These are phyloP conservation scores for Beverwykella pulmonaria DNA, from an alignment of 495 filamentous ascomycete genomes.

Conservation along the genomic window DNA sequence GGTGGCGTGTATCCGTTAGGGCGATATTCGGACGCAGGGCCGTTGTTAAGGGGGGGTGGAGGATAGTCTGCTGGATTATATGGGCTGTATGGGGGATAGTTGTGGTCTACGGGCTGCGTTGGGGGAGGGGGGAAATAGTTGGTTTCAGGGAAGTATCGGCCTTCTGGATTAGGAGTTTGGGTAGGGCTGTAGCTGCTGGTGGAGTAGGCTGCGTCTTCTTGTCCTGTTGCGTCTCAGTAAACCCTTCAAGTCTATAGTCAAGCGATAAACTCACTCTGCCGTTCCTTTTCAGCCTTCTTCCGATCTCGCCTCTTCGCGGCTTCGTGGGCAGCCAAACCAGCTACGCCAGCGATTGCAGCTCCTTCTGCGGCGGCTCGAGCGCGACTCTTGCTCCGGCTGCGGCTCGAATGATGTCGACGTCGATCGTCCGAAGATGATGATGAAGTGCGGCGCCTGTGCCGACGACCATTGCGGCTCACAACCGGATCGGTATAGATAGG, in stretches of 20 bases:
- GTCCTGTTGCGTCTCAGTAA: constrained; percentile 12
- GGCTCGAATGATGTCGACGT: constrained; percentile 57
- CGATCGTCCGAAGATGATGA: constrained; percentile 49
- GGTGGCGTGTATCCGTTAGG: constrained; percentile 26
- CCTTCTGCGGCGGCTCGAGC: constrained; percentile 64
- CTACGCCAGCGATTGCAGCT: constrained; percentile 69
- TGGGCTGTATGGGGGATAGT: constrained; percentile 33
- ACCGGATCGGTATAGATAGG: constrained; percentile 44
- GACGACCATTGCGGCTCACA: constrained; percentile 21
- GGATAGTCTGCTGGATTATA: constrained; percentile 53
- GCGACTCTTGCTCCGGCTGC: constrained; percentile 41
- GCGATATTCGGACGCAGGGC: constrained; percentile 3
- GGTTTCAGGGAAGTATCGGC: constrained; percentile 44
- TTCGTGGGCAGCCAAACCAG: constrained; percentile 75
- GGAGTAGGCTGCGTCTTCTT: constrained; percentile 41
- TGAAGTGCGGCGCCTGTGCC: constrained; percentile 37
- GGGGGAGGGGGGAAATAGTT: constrained; percentile 52
- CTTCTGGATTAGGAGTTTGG: constrained; percentile 46
- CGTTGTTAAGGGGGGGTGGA: constrained; percentile 19
- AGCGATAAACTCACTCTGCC: constrained; percentile 28
- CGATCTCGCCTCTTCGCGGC: constrained; percentile 67
- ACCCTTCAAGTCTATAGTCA: background rate
- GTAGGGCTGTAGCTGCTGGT: constrained; percentile 48
- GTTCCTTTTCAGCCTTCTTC: constrained; percentile 51
- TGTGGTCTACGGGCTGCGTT: constrained; percentile 31